These are phyloP conservation scores for Penicillium maclennaniae DNA, from an alignment of 495 filamentous ascomycete genomes.

Conservation along the genomic window DNA sequence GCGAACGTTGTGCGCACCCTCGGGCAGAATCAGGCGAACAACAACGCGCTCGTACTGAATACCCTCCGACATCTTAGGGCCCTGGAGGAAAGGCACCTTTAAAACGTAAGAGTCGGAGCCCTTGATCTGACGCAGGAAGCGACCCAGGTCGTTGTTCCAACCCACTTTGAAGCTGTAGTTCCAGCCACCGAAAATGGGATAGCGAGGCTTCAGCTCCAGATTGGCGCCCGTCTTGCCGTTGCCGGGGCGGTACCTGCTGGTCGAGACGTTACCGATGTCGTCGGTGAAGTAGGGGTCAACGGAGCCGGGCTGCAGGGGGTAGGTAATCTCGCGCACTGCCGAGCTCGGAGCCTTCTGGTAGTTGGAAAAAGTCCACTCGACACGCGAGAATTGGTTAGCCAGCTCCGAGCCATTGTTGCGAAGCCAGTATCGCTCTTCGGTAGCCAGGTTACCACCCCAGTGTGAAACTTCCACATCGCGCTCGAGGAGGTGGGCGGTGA, in stretches of 20 bases:
- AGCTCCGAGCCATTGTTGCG: constrained; percentile 82
- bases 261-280: constrained; percentile 95
- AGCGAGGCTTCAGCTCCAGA: constrained; percentile 87
- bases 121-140: constrained; percentile 62
- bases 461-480: constrained; percentile 93
- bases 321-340: constrained; percentile 76
- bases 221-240: constrained; percentile 66
- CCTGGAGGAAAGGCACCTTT: constrained; percentile 93
- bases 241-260: constrained; percentile 77
- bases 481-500: constrained; percentile 70
- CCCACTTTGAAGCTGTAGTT: constrained; percentile 94
- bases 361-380: constrained; percentile 67
- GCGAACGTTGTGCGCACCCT: constrained; percentile 80
- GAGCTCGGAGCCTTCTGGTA: constrained; percentile 73
- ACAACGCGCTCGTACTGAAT: constrained; percentile 79
- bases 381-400: constrained; percentile 77
- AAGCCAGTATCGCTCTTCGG: constrained; percentile 90
- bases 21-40: constrained; percentile 79
- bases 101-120: constrained; percentile 70
- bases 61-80: constrained; percentile 78
- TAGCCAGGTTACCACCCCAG: constrained; percentile 94
- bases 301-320: constrained; percentile 74
- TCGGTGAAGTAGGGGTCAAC: constrained; percentile 90
- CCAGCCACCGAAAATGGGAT: constrained; percentile 93
- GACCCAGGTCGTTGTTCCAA: constrained; percentile 81